Conservation (phyloP, 352 stramenopile species). For the Phytophthora melonis region DNA sequence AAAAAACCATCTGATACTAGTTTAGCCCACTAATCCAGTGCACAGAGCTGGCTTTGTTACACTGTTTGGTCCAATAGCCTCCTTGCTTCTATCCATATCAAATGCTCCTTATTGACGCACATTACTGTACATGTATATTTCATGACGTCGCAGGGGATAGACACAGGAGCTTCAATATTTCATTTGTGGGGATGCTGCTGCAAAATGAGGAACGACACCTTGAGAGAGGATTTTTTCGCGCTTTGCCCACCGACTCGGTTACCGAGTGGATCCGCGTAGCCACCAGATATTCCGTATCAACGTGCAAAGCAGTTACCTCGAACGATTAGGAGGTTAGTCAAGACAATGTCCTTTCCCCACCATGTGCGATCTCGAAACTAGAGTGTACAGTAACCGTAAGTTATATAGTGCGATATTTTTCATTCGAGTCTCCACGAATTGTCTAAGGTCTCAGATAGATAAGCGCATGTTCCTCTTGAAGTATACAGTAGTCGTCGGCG, state of each 20-base stretch:
- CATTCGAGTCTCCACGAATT: not conserved
- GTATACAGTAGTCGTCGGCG: too few relatives aligned
- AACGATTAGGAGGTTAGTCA: slow-evolving; percentile 19
- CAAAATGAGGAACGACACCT: slow-evolving; percentile 1
- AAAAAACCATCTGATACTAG: too few relatives aligned
- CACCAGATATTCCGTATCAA: slow-evolving; percentile 17
- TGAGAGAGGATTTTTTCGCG: slow-evolving; percentile 11
- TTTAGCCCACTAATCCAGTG: too few relatives aligned
- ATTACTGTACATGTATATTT: too few relatives aligned
- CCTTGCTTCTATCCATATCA: too few relatives aligned
- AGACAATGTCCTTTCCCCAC: not conserved
- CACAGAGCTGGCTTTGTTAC: too few relatives aligned
- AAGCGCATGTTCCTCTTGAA: too few relatives aligned
- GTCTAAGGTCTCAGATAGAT: too few relatives aligned
- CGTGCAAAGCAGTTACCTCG: slow-evolving; percentile 3
- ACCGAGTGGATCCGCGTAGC: slow-evolving; percentile 19
- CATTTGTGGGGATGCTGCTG: slow-evolving; percentile 16
- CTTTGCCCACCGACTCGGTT: slow-evolving; percentile 12
- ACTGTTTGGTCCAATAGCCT: too few relatives aligned
- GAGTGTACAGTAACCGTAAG: too few relatives aligned
- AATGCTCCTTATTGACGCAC: too few relatives aligned
- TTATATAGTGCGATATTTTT: not conserved
- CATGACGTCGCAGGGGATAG: slow-evolving; percentile 29
- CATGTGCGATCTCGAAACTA: not conserved
- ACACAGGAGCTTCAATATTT: slow-evolving; percentile 17